These are phyloP conservation scores for Camelina sativa DNA, from an alignment of 345 rosid species.

Conservation along the genomic window DNA sequence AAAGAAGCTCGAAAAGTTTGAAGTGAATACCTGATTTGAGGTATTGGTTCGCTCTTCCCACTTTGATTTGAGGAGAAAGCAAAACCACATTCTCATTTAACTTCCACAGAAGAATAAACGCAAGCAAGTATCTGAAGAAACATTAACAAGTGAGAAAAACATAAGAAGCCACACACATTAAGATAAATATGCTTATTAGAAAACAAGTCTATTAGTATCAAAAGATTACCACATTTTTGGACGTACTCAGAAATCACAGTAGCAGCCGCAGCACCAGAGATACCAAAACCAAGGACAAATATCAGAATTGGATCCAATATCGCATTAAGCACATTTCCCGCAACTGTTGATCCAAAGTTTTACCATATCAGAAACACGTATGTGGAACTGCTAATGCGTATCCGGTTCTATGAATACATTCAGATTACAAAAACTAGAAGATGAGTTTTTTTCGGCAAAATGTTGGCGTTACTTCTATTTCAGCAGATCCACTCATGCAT, in stretches of 20 bases:
- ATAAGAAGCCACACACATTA: conserved; percentile 18
- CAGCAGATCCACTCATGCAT: neutral
- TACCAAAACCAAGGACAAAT: conserved; percentile 70
- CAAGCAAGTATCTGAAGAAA: conserved; percentile 74
- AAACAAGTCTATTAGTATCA: conserved; percentile 16
- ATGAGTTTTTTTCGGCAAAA: too few species aligned
- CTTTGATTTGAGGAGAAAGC: conserved; percentile 71
- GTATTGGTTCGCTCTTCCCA: conserved; percentile 58
- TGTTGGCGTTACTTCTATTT: neutral
- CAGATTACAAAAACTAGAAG: neutral
- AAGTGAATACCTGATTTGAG: conserved; percentile 73
- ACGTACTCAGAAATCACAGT: conserved; percentile 98
- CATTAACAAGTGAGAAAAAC: conserved; percentile 22
- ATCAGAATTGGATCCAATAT: conserved; percentile 79
- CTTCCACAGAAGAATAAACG: conserved; percentile 80
- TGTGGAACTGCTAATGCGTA: neutral
- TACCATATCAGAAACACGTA: conserved; percentile 24
- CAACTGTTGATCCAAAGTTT: conserved; percentile 58
- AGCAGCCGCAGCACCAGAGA: conserved; percentile 87
- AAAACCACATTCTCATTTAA: conserved; percentile 71
- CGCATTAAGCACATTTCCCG: conserved; percentile 78
- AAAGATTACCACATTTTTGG: conserved; percentile 65
- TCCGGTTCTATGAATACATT: neutral
- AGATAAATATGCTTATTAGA: conserved; percentile 19
- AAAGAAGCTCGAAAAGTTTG: neutral